Evolutionary conservation across 371 early-diverging fungal genomes (phyloP), one percentile per base, ranked within the genome.

Genomic region (Vavraia culicis): DNA sequence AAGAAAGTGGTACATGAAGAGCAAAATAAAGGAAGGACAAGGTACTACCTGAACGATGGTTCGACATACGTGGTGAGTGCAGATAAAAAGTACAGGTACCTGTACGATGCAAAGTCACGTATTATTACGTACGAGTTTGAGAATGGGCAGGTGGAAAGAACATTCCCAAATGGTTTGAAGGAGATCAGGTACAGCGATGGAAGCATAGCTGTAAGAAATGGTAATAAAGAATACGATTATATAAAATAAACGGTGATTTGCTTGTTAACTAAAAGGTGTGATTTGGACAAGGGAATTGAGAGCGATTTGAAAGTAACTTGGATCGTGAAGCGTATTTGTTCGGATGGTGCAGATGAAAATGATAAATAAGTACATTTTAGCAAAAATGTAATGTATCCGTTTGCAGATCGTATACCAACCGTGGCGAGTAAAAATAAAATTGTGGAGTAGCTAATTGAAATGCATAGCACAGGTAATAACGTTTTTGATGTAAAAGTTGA

Each of bases 91-190:
- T 69, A 67, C 41, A 63, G 57, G 60, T 71, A 71, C 53, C 34
- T 71, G 3, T 71, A 67, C 54, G 69, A 71, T 56, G 37, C 48
- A 41, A 62, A 58, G 23, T 58, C 61, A 0, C 62, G 61, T 44
- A 46, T 58, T 19, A 58, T 71, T n/a, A 71, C 69, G 14, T 71
- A 71, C 46, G 69, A 71, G 47, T 71, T 71, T 67, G 34, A 36
- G 4, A 71, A 69, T 58, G 72, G 72, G 20, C 72, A 71, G 47
- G 56, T 71, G 15, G 72, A 71, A 62, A 61, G 56, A 45, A 69
- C 68, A 15, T 67, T 65, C 41, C 60, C 61, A 4, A 34, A 41
- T 32, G 72, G 72, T 0, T 48, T 71, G 3, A 71, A 69, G 49
- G 72, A 71, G 49, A 68, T 71, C 22, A 46, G 72, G 31, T 46